Evolutionary conservation across 345 rosid genomes (phyloP), one percentile per base, ranked within the genome.

Genomic region (Conringia planisiliqua): DNA sequence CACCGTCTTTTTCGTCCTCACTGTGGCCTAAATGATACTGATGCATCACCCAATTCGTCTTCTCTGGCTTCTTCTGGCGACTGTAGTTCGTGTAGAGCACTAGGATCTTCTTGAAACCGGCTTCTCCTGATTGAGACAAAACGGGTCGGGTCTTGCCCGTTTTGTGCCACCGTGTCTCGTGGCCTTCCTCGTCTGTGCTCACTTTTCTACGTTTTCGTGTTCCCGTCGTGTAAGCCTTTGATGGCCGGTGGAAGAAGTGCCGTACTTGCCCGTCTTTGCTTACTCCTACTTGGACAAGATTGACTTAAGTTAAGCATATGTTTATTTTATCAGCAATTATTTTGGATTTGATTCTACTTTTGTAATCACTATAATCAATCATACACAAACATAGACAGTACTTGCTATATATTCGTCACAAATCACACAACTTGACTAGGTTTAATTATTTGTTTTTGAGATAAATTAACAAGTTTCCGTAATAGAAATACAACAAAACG

Each of bases 1-100:
- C 98, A 2, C 98, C 97, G 36, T 93, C 94, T 79, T 86, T 93
- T 73, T 93, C 97, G 39, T 93, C 97, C 66, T 89, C 96, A 29
- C 79, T 79, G 76, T 79, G 63, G 32, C 98, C 98, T 43, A 91
- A 85, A 74, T 93, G 98, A 77, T 91, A 93, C 66, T 93, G 98
- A 75, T 93, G 98, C 96, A 93, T 93, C 33, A 93, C 97, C 98
- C 98, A 93, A 77, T 84, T 89, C 36, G 96, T 89, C 70, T 93
- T 93, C 79, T 91, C 98, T 0, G 97, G 96, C 55, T 91, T 91
- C 74, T 82, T 86, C 63, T 91, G 91, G 76, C 94, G 86, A 7
- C 98, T 94, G 60, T 86, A 86, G 79, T 93, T 93, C 33, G 94
- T 89, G 87, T 93, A 93, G 44, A 93, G 93, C 4, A 90, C 98